Percentiles rank a stretch among this genome's conserved stretches.
These are phyloP conservation scores for Blastocladiella emersonii DNA, from an alignment of 371 early-diverging fungal genomes.

Conservation along the genomic window DNA sequence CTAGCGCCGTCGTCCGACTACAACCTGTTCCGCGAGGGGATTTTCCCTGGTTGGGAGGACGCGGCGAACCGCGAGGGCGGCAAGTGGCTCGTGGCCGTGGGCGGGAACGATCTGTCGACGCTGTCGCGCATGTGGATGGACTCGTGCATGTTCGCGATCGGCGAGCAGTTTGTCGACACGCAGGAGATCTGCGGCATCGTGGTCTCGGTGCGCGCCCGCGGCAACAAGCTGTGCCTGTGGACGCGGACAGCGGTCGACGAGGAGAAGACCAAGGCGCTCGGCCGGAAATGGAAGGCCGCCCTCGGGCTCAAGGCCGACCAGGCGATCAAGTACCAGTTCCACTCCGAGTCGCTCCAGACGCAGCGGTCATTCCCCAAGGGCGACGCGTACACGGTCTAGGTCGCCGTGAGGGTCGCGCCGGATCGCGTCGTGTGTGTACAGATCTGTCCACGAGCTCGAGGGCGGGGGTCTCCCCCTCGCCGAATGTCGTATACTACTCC, in stretches of 20 bases:
- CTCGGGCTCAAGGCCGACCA: background rate
- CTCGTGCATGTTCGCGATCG: slow-evolving; percentile 62
- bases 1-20: slow-evolving; percentile 74
- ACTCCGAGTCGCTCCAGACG: background rate
- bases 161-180: slow-evolving; percentile 65
- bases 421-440: too few relatives aligned
- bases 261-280: slow-evolving; percentile 43
- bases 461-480: too few relatives aligned
- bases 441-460: too few relatives aligned
- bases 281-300: slow-evolving; percentile 15
- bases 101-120: slow-evolving; percentile 55
- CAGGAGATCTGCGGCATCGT: slow-evolving; percentile 85
- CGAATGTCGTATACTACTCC: too few relatives aligned
- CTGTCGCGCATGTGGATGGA: slow-evolving; percentile 54
- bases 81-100: slow-evolving; percentile 79
- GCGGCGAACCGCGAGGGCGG: slow-evolving; percentile 90
- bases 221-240: slow-evolving; percentile 82
- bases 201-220: slow-evolving; percentile 62
- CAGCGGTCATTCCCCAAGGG: slow-evolving; percentile 1
- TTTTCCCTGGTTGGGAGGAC: slow-evolving; percentile 99
- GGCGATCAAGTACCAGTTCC: background rate
- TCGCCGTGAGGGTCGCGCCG: too few relatives aligned
- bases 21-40: slow-evolving; percentile 91
- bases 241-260: slow-evolving; percentile 56
- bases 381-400: background rate